A percentile compares a stretch with the other conserved stretches of the same genome.
Conservation (phyloP, 2,329 filamentous ascomycete species). For the Talaromyces verruculosus region DNA sequence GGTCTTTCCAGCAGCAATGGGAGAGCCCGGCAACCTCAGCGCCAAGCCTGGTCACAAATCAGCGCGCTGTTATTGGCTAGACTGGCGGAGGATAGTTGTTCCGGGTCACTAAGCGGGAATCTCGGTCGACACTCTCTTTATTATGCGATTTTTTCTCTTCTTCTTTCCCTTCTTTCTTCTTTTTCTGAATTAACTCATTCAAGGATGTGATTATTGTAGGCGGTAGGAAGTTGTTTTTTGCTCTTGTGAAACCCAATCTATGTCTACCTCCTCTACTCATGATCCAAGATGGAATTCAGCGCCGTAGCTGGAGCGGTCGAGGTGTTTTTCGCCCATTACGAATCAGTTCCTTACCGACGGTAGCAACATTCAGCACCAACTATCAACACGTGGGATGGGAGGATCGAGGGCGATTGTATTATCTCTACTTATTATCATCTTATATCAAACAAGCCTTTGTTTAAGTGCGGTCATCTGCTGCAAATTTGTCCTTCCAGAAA, state of each 20-base stretch:
- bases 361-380: conserved; percentile 52
- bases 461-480: conserved; percentile 44
- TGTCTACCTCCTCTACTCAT: conserved; percentile 63
- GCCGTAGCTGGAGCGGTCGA: conserved; percentile 66
- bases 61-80: conserved; percentile 41
- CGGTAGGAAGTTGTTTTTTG: conserved; percentile 42
- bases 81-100: conserved; percentile 30
- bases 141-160: conserved; percentile 32
- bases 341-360: conserved; percentile 67
- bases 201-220: conserved; percentile 67
- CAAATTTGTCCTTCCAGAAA: conserved; percentile 54
- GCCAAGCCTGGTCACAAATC: conserved; percentile 37
- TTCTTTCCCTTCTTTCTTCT: conserved; percentile 33
- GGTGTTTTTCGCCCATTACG: conserved; percentile 52
- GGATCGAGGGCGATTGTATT: neutral
- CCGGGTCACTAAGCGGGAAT: conserved; percentile 28
- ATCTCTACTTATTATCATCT: neutral
- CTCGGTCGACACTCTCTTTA: conserved; percentile 23
- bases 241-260: conserved; percentile 27
- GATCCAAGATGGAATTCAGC: conserved; percentile 59
- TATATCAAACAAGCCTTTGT: neutral
- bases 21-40: conserved; percentile 31
- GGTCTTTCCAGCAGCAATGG: conserved; percentile 16
- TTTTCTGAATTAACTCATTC: conserved; percentile 55
- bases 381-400: neutral